Evolutionary conservation across 176 grass and related monocot species (phyloP).

Genomic region (Otatea glauca): DNA sequence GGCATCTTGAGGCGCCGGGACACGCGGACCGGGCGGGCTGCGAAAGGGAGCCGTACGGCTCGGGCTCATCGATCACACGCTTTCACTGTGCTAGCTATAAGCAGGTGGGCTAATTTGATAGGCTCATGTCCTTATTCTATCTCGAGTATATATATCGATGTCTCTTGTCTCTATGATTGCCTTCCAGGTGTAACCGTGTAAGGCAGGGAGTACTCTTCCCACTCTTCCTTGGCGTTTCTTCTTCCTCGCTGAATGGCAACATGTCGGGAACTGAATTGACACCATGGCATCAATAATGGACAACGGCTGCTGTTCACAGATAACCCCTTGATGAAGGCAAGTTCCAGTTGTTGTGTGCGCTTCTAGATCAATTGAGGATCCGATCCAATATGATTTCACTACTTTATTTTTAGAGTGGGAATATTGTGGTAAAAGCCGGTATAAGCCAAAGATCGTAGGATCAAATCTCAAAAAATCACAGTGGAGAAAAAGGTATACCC

Average conservation of each 20-base stretch:
- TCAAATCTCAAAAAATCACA: too few species aligned
- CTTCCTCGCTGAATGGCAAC: not conserved
- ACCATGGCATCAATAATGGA: not conserved
- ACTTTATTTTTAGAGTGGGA: not conserved
- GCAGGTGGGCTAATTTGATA: constrained; percentile 34
- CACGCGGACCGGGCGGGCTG: not conserved
- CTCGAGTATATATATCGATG: too few species aligned
- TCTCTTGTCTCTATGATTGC: not conserved
- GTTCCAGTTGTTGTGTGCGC: too few species aligned
- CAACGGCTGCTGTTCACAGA: too few species aligned
- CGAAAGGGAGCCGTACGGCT: not conserved
- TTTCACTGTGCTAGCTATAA: constrained; percentile 32
- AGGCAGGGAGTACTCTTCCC: not conserved
- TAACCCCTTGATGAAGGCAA: not conserved
- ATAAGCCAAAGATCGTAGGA: too few species aligned
- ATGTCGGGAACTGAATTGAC: not conserved
- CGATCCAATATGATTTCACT: not conserved
- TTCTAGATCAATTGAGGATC: not conserved
- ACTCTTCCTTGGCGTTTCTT: not conserved
- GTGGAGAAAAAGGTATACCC: too few species aligned
- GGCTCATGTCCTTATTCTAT: not conserved
- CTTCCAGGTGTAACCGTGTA: not conserved
- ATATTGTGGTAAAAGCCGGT: too few species aligned
- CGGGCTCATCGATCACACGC: not conserved
- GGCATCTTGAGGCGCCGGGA: not conserved